Percentiles rank a stretch among this genome's conserved stretches.
Conservation (phyloP, 768 basidiomycete species). For the Collybiopsis confluens region DNA sequence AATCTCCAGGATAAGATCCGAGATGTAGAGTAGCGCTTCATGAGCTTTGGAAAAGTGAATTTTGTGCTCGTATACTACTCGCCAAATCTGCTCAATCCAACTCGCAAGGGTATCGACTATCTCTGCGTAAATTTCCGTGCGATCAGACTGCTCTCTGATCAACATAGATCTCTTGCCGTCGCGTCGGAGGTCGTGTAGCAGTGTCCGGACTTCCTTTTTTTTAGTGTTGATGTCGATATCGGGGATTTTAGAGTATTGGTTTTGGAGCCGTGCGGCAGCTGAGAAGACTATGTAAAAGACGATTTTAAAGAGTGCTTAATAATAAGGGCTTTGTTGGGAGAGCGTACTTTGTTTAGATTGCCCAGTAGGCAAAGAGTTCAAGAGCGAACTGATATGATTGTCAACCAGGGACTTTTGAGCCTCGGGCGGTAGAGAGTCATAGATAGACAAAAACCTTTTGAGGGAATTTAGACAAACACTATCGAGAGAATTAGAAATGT, state of each 20-base stretch:
- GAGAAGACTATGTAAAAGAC: conserved; percentile 23
- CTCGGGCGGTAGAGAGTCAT: conserved; percentile 49
- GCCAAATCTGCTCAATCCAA: conserved; percentile 70
- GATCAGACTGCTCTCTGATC: conserved; percentile 48
- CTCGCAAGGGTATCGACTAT: conserved; percentile 46
- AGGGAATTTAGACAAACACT: conserved; percentile 1
- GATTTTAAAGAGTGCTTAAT: no score
- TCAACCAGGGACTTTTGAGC: conserved; percentile 46
- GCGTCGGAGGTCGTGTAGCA: conserved; percentile 49
- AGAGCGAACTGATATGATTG: conserved; percentile 43
- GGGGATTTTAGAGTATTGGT: conserved; percentile 37
- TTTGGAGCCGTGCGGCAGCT: conserved; percentile 36
- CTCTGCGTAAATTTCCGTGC: conserved; percentile 53
- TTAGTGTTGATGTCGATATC: conserved; percentile 48
- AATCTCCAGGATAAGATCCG: conserved; percentile 36
- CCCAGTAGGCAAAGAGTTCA: conserved; percentile 38
- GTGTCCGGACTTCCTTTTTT: conserved; percentile 46
- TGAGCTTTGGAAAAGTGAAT: conserved; percentile 51
- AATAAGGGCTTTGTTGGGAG: background rate
- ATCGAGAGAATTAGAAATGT: background rate
- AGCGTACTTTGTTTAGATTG: conserved; percentile 31
- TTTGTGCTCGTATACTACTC: conserved; percentile 52
- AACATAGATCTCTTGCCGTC: conserved; percentile 52
- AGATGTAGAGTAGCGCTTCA: conserved; percentile 48
- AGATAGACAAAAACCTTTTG: conserved; percentile 47